Base-by-base conservation (phyloP, 495 filamentous ascomycete species). In the Penicillium cinerascens region DNA sequence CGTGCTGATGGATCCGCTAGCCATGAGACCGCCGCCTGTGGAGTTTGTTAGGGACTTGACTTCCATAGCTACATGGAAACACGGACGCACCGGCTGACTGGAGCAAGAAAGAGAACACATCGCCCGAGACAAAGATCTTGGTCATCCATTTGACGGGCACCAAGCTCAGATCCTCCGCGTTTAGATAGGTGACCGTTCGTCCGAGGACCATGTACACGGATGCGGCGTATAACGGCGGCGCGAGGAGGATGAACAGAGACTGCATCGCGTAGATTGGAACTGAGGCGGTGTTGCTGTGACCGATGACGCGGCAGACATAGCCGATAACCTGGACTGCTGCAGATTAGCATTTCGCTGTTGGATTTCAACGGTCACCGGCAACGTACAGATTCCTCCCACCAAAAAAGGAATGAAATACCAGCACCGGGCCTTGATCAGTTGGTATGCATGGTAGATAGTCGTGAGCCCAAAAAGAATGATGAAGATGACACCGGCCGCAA, bases 141-240 rank as follows among this genome's bases (percentile, higher is more conserved):
- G 65, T 71, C 52, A 71, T 44, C 63, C 64, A 70, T n/a, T 52
- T 58, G 4, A 59, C 48, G 5, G 51, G 46, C 5, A 67, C 51
- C 4, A 66, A n/a, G 29, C 58, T 66, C 2, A 55, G 43, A 2
- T 29, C 16, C 23, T 81, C 78, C 16, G 72, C 81, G 16, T 76
- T 55, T 1, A 79, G 67, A 33, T 74, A 60, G 1, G 52, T 57
- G 42, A 83, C 73, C 9, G 80, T 42, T n/a, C 80, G 69, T 0
- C 75, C 81, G n/a, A 84, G 77, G 23, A 78, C 68, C 78, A 82
- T 84, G 63, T 83, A 84, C 17, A 83, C 72, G 0, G 79, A 81
- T 4, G 81, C 81, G 3, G 81, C 77, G 52, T 75, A 78, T 18
- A 82, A 56, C 3, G 74, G 75, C 4, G 78, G 79, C 3, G 78